Evolutionary conservation across 768 basidiomycete species (phyloP), one percentile per base, ranked within the genome.

Genomic region (Macrolepiota albuminosa): DNA sequence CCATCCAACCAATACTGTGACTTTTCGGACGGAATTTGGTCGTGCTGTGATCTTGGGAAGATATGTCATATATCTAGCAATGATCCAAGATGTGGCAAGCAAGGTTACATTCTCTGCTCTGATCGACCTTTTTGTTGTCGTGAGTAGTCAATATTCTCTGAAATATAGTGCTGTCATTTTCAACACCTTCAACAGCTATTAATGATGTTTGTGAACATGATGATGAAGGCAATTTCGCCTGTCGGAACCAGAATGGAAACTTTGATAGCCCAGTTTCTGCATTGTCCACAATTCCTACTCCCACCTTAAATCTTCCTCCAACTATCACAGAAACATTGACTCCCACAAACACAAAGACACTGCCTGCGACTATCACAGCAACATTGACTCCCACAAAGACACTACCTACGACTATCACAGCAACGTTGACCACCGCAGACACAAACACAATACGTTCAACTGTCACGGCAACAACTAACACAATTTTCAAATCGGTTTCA

Each of bases 41-140:
- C 21, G 48, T 57, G 47, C 24, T 57, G 56, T 18, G n/a, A 31
- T 10, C 1, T 29, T 29, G 56, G 56, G n/a, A n/a, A 42, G n/a
- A 21, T 16, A 4, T 57, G 56, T 50, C 8, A 26, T n/a, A 5
- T 43, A n/a, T 21, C n/a, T n/a, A 43, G n/a, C 34, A 34, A 34
- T 34, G 42, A 43, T 43, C 42, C 42, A 43, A 43, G 42, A 40
- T 57, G 56, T 24, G 48, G 39, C 18, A 39, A 31, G 11, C 16
- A 29, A 24, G 48, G 48, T n/a, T 57, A 57, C 49, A 1, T 4
- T n/a, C 14, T 21, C 7, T 57, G 56, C 13, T 13, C 29, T 50
- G 56, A n/a, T 24, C 26, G 21, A 33, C 14, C 37, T 31, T 42
- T 50, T 48, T 57, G 56, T 50, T 57, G 47, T 33, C 56, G 56